Evolutionary conservation across 176 grass and related monocot genomes (phyloP).

Genomic region (Olyra latifolia): DNA sequence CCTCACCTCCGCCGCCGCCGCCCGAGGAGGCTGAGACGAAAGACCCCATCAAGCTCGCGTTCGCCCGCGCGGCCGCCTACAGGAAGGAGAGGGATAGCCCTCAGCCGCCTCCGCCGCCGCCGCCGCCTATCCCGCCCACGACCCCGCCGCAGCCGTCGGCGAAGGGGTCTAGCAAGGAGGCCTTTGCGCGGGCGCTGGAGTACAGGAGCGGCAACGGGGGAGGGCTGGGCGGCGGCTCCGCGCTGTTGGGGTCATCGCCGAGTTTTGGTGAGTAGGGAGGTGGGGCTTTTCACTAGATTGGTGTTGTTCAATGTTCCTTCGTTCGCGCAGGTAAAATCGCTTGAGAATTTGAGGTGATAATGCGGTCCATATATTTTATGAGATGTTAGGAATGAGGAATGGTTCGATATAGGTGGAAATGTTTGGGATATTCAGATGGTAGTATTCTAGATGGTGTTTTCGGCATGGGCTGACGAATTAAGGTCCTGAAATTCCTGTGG

Average conservation of each 20-base stretch:
- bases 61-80: slow-evolving; percentile 48
- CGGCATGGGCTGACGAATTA: neutral
- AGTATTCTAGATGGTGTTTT: neutral
- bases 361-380: neutral
- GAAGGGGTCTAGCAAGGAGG: slow-evolving; percentile 23
- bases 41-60: slow-evolving; percentile 51
- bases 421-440: neutral
- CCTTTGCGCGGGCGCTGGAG: slow-evolving; percentile 42
- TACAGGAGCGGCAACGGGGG: slow-evolving; percentile 40
- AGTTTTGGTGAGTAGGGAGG: slow-evolving; percentile 37
- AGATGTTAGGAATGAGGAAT: neutral
- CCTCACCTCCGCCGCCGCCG: slow-evolving; percentile 4
- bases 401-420: neutral
- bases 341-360: neutral
- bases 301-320: neutral
- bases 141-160: neutral
- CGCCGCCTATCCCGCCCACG: neutral
- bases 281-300: neutral
- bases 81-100: slow-evolving; percentile 46
- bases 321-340: neutral
- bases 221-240: slow-evolving; percentile 16
- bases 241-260: slow-evolving; percentile 19
- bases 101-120: slow-evolving; percentile 5
- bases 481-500: neutral
- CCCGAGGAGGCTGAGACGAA: slow-evolving; percentile 28